Base-by-base conservation (phyloP, 1,284 basidiomycete genomes). In the Vanrija humicola region DNA sequence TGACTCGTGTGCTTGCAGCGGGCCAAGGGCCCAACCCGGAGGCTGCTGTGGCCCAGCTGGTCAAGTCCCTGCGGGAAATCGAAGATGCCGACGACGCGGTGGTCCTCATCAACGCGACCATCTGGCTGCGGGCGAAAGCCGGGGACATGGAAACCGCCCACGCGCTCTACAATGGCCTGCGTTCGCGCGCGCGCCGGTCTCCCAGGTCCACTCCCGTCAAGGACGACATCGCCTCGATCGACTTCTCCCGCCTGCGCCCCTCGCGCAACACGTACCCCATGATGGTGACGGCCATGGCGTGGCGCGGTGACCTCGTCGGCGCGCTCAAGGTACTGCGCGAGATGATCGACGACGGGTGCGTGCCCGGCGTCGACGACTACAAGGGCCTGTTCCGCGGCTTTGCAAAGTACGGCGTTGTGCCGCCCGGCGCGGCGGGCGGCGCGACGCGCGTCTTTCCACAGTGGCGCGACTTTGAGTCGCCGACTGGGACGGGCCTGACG, bases 371-470 rank as follows among this genome's bases (percentile, higher is more conserved):
- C 1, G 52, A 54, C 1, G 73, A 76, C 43, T 93, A 86, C 68
- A 82, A 86, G 14, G 82, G 83, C 8, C 73, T 93, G 23, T 90
- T 93, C 69, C 79, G 86, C 8, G 90, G 88, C 0, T 93, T 91
- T 70, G 78, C 81, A 7, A 81, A 82, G n/a, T 66, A 64, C 46
- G 74, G 71, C 6, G 55, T 56, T 9, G 49, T 66, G 3, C 62
- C 62, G 10, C 3, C 40, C 0, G 55, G 29, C 12, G 55, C 55
- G 2, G 46, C 48, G 0, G 65, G 63, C 3, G 54, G 56, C 15
- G 52, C 59, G 16, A 43, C 50, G 6, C 29, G 46, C 10, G 43
- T 54, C 38, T 62, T 59, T 28, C 59, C 57, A 21, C 40, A 47
- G 18, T 56, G 52, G 51, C 45, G 18, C 23, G 43, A 58, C 21